A percentile compares a stretch with the other conserved stretches of the same genome.
Evolutionary conservation across 148 eudicot genomes (phyloP).

Genomic region (Persicaria maculosa): DNA sequence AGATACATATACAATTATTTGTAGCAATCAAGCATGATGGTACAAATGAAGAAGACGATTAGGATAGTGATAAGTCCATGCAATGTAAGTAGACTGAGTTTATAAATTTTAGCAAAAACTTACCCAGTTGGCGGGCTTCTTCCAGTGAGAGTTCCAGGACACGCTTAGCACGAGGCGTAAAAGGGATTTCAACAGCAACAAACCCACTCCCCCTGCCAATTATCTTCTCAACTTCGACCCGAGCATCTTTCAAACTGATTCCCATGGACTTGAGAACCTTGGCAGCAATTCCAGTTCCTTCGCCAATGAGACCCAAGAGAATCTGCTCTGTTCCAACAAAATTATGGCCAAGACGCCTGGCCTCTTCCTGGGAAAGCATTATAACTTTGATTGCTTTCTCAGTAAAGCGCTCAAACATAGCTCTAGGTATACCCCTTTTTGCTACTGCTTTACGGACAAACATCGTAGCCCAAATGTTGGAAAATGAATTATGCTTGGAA

Average conservation of each 20-base stretch:
- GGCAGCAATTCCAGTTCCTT: constrained; percentile 98
- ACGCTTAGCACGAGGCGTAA: constrained; percentile 94
- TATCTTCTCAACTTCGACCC: constrained; percentile 94
- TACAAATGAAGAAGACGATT: too few relatives aligned
- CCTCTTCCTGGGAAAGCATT: constrained; percentile 98
- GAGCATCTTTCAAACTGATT: constrained; percentile 85
- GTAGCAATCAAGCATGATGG: too few relatives aligned
- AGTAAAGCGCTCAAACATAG: constrained; percentile 94
- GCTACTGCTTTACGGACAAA: constrained; percentile 40
- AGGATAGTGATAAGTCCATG: too few relatives aligned
- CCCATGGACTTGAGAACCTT: constrained; percentile 97
- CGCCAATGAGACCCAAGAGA: constrained; percentile 88
- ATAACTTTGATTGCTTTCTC: constrained; percentile 94
- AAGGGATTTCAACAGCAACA: constrained; percentile 88
- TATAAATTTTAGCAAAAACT: background rate
- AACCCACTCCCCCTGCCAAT: constrained; percentile 95
- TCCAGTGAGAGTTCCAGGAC: constrained; percentile 86
- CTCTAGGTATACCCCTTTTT: constrained; percentile 48
- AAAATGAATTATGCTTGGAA: constrained; percentile 38
- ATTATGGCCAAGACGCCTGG: constrained; percentile 84
- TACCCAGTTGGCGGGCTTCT: constrained; percentile 93
- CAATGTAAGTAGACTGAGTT: too few relatives aligned
- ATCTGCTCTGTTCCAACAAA: constrained; percentile 97
- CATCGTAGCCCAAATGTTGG: constrained; percentile 47
- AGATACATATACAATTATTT: too few relatives aligned